phyloP scores from a whole-genome alignment of 2,329 filamentous ascomycete genomes.

The Tolypocladium endophyticum region DNA sequence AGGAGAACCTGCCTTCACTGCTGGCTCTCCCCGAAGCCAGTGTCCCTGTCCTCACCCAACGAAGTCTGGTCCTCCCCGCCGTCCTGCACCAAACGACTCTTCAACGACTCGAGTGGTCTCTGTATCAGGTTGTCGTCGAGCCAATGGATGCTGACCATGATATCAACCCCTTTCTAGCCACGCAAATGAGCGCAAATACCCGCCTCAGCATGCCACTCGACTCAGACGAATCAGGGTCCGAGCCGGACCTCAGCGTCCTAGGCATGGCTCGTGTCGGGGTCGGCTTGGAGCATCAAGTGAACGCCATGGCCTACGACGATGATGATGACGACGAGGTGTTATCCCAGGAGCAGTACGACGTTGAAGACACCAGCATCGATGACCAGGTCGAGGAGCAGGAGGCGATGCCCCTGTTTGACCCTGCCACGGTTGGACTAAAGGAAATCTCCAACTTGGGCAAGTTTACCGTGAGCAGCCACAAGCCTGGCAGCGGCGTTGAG shows the following conservation, averaged over 20 bases:
- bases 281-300: slow-evolving; percentile 15
- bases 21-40: slow-evolving; percentile 7
- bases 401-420: slow-evolving; percentile 36
- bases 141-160: background rate
- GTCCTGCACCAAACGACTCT: slow-evolving; percentile 2
- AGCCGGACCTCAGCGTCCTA: slow-evolving; percentile 26
- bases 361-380: slow-evolving; percentile 17
- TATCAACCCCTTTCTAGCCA: slow-evolving; percentile 15
- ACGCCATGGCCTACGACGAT: slow-evolving; percentile 19
- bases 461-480: slow-evolving; percentile 73
- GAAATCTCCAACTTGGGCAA: slow-evolving; percentile 78
- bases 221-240: slow-evolving; percentile 24
- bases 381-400: slow-evolving; percentile 22
- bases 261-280: slow-evolving; percentile 19
- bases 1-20: slow-evolving; percentile 15
- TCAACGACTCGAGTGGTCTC: background rate
- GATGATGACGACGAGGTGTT: slow-evolving; percentile 14
- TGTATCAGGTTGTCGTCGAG: background rate
- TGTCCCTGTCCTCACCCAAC: slow-evolving; percentile 2
- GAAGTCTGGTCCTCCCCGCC: slow-evolving; percentile 2
- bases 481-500: slow-evolving; percentile 68
- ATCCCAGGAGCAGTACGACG: slow-evolving; percentile 20
- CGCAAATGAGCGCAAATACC: slow-evolving; percentile 15
- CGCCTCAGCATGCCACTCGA: slow-evolving; percentile 26
- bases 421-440: slow-evolving; percentile 50